Percentiles rank a stretch among this genome's conserved stretches.
Evolutionary conservation across 2,329 filamentous ascomycete species (phyloP).

Genomic region (Stagonosporopsis vannaccii): DNA sequence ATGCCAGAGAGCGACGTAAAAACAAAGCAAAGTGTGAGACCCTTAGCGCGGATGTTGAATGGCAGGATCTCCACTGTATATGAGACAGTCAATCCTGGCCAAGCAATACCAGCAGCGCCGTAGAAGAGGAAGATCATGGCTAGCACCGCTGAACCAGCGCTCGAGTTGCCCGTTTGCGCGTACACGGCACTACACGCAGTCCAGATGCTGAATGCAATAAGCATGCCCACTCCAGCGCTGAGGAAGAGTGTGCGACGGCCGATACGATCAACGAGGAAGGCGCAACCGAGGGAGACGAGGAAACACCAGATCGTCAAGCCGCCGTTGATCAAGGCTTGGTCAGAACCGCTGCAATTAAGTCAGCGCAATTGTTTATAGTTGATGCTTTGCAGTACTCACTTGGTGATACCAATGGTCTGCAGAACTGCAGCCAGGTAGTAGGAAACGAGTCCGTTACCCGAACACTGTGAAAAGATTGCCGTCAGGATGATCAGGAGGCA

Average conservation of each 20-base stretch:
- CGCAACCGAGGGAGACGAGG: conserved; percentile 57
- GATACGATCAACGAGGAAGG: conserved; percentile 42
- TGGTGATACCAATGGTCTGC: conserved; percentile 31
- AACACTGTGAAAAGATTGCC: conserved; percentile 28
- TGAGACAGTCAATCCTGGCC: conserved; percentile 60
- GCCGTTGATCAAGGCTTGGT: conserved; percentile 54
- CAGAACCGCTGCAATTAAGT: conserved; percentile 30
- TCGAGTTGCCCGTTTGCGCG: conserved; percentile 20
- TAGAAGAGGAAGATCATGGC: conserved; percentile 60
- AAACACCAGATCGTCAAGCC: conserved; percentile 68
- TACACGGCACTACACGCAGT: conserved; percentile 34
- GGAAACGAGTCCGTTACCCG: conserved; percentile 22
- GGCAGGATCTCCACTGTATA: conserved; percentile 59
- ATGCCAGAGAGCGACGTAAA: conserved; percentile 64
- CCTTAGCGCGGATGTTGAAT: conserved; percentile 57
- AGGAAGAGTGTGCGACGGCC: conserved; percentile 46
- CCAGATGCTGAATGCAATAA: conserved; percentile 43
- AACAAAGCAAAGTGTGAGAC: conserved; percentile 53
- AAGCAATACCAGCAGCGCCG: conserved; percentile 39
- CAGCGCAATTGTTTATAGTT: not conserved
- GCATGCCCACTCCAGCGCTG: conserved; percentile 40
- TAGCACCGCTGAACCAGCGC: conserved; percentile 53
- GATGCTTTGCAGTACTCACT: conserved; percentile 34
- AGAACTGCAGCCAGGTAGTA: conserved; percentile 26
- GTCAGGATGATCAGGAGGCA: conserved; percentile 22